Conservation (phyloP, 2,329 filamentous ascomycete species). For the Penicillium sumatraense region DNA sequence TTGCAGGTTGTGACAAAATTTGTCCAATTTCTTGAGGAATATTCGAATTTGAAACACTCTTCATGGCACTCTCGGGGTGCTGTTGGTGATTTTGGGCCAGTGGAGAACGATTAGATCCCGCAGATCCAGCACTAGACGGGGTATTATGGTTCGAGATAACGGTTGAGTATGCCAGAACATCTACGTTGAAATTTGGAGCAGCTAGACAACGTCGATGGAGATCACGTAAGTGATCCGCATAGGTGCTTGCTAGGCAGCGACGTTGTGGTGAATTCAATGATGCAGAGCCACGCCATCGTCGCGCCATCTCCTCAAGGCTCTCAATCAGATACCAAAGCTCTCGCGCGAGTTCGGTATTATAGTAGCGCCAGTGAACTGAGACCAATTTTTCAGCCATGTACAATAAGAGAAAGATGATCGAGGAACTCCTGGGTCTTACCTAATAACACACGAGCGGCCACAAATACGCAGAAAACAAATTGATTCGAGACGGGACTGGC, state of each 20-base stretch:
- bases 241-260: constrained; percentile 3
- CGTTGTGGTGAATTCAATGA: not conserved
- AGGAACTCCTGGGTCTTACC: too few relatives aligned
- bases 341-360: constrained; percentile 19
- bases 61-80: not conserved
- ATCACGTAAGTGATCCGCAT: constrained; percentile 13
- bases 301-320: constrained; percentile 28
- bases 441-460: constrained; percentile 42
- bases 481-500: constrained; percentile 35
- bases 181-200: constrained; percentile 11
- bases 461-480: constrained; percentile 53
- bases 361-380: constrained; percentile 34
- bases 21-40: not conserved
- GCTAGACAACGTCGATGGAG: constrained; percentile 1
- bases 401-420: too few relatives aligned
- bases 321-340: constrained; percentile 30
- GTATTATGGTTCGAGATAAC: constrained; percentile 3
- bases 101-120: not conserved
- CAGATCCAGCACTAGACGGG: not conserved
- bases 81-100: not conserved
- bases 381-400: not conserved
- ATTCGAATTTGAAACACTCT: not conserved
- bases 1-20: not conserved
- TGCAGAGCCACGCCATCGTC: constrained; percentile 5
- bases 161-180: constrained; percentile 8